Conservation (phyloP, 345 rosid species). For the Bretschneidera sinensis region DNA sequence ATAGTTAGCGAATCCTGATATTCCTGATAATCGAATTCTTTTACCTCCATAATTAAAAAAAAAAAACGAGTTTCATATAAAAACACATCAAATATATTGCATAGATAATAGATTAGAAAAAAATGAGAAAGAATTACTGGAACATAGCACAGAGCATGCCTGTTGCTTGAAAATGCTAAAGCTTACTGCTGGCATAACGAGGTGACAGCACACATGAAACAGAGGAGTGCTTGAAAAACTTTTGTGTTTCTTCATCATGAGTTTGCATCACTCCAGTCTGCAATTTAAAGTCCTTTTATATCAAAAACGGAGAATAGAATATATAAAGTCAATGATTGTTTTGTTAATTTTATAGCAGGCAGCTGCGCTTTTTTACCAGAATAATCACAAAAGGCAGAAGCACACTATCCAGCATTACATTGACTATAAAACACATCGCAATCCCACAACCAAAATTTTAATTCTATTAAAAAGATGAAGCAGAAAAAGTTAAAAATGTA, state of each 20-base stretch:
- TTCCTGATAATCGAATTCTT: background rate
- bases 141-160: constrained; percentile 49
- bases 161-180: constrained; percentile 77
- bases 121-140: constrained; percentile 5
- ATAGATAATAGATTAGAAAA: background rate
- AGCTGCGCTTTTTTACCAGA: too few species aligned
- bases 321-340: background rate
- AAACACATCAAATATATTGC: too few species aligned
- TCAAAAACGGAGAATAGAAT: background rate
- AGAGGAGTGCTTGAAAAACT: constrained; percentile 64
- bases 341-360: too few species aligned
- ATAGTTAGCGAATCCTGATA: background rate
- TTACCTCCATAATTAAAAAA: background rate
- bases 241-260: constrained; percentile 74
- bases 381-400: background rate
- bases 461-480: too few species aligned
- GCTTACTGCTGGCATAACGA: constrained; percentile 79
- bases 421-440: too few species aligned
- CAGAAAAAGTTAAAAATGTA: too few species aligned
- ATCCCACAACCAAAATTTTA: too few species aligned
- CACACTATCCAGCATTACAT: background rate
- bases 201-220: constrained; percentile 64
- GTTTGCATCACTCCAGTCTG: constrained; percentile 72
- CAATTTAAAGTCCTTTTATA: constrained; percentile 10
- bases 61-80: too few species aligned